Base-by-base conservation (phyloP, 139 green algal species). In the Astrephomene gubernaculifera region DNA sequence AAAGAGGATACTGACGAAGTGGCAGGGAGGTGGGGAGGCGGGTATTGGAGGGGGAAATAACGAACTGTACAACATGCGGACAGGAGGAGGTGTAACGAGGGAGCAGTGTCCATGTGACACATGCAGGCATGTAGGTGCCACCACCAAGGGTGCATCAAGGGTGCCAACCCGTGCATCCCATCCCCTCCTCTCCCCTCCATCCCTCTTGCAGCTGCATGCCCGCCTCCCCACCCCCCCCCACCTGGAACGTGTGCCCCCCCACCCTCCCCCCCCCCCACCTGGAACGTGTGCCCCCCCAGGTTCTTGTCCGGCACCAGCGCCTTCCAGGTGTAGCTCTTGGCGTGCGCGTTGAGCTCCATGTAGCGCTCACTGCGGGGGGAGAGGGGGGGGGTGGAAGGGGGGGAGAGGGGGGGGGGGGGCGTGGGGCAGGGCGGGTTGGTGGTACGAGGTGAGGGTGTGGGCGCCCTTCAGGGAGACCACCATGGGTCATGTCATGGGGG, bases 321-420 rank as follows among this genome's bases (percentile, higher is more conserved):
- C 87, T 97, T 97, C 90, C 92, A 96, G 9, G 90, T 95, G 89
- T 97, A 97, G 84, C 89, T 94, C 45, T 57, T 79, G 9, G 94
- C 94, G 80, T 97, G 95, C 64, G 85, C 86, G 83, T 97, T 97
- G 53, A 94, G 75, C 19, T 90, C 88, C 25, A 96, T 54, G 85
- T 97, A 97, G 9, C 94, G 86, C 71, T 93, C 86, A 39, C 76
- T 83, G 74, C 29, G 33, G 14, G 29, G 5, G 57, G 17, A 31
- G 19, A 9, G 36, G 35, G 43, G 35, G 68, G 2, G 69, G 27
- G 2, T 38, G 38, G n/a, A n/a, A 75, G 10, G 25, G 5, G 29
- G 70, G 24, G 10, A 27, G 41, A 44, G 41, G 43, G 27, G 27
- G 1, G 7, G 14, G 27, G 71, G 29, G 44, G 12, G 12, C 7